Evolutionary conservation across 306 rosid species (phyloP), one percentile per base, ranked within the genome.

Genomic region (Amphicarpaea edgeworthii): DNA sequence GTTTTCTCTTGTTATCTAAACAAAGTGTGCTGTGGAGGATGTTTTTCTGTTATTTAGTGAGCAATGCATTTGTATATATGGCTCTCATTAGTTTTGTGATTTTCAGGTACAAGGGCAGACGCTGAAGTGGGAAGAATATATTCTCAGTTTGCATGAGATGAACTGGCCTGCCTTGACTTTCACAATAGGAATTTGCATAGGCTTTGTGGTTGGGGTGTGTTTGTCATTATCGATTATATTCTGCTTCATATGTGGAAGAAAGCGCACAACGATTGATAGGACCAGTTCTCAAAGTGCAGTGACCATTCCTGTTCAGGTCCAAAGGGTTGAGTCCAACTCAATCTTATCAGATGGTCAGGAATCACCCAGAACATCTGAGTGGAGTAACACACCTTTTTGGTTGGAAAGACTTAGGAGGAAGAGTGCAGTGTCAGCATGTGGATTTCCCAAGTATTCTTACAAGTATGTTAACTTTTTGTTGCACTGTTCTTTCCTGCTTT

Each of bases 381-480:
- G 86, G 80, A 85, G 83, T 78, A 88, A 85, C 71, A 65, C 79
- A 50, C 76, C 93, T 62, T 54, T 87, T 12, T 90, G 97, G 97
- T 81, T 92, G 81, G 98, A 95, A 37, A 97, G 91, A 75, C 89
- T 92, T 54, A 86, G 83, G 82, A 90, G 72, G 78, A 95, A 83
- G 60, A 87, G 76, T 78, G 89, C 85, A 38, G 87, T 84, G 76
- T 91, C 98, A 23, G 89, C 89, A 70, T 92, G 96, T 37, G 97
- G 98, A 81, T 92, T 95, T 82, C 97, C 88, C 0, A 92, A 92
- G 88, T 95, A 90, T 83, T 87, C 97, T 74, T 95, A 87, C 86
- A 92, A 88, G 98, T 95, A 90, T 79, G 82, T 53, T 75, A 32
- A 54, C 69, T 59, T 67, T 67, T 78, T 63, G 30, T 70, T 77